Evolutionary conservation across 1,284 basidiomycete genomes (phyloP), one percentile per base, ranked within the genome.

Genomic region (Boletellus sp.): DNA sequence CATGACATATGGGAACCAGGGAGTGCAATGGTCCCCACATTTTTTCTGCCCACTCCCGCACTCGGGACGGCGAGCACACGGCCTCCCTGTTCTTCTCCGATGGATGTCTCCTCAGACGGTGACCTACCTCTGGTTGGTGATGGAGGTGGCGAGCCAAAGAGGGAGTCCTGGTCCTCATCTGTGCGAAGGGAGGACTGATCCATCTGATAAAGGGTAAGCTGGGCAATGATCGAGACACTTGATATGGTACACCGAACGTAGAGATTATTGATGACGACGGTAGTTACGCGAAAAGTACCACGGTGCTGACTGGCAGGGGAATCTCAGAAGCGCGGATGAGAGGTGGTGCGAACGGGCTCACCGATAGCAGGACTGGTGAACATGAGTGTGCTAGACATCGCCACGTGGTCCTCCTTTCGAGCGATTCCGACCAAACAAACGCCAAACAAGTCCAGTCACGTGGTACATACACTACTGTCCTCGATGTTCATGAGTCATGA

Each of bases 1-100:
- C 75, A 75, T 71, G 76, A 76, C 66, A 68, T 68, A 76, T 87
- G 88, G 86, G 86, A 87, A 83, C 87, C 87, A 89, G 86, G 86
- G 88, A 89, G 88, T 90, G 88, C 88, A 90, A 89, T 89, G 86
- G 88, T 86, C 87, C 87, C 88, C 87, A 91, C 88, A 81, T 91
- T 89, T 88, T 89, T 74, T 77, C 71, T 73, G 64, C 71, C 71
- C 64, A 55, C 59, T 53, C 62, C 67, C 55, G 45, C 55, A 52
- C 59, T 59, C 50, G 66, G 59, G 60, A 53, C 44, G 44, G 55
- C 47, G 33, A 41, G 30, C 26, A 33, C 32, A 35, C 48, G 49
- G 43, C 43, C 32, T 24, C 35, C 36, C 40, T 47, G 41, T 47
- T 44, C 44, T 44, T 45, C 45, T 48, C 35, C 35, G 33, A 38